Conservation (phyloP, 495 filamentous ascomycete species). For the Penicillium ochrochloron region DNA sequence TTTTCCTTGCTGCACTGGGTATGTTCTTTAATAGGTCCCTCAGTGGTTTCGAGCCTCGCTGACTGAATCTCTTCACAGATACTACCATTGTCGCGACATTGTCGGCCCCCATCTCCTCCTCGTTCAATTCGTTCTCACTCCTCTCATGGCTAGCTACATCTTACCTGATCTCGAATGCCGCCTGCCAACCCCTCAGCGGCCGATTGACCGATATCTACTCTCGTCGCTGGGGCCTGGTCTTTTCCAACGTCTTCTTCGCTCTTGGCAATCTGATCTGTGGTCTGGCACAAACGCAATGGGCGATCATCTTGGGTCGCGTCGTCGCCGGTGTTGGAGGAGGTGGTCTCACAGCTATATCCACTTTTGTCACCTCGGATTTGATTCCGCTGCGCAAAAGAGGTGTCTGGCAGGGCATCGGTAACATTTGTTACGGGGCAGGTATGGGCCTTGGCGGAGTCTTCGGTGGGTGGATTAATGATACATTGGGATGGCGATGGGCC, state of each 20-base stretch:
- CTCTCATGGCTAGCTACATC: constrained; percentile 90
- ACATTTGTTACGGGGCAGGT: constrained; percentile 76
- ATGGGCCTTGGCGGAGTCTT: constrained; percentile 63
- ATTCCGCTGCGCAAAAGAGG: constrained; percentile 83
- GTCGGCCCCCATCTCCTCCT: constrained; percentile 80
- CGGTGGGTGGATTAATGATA: constrained; percentile 83
- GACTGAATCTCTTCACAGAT: constrained; percentile 49
- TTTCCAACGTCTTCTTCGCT: constrained; percentile 81
- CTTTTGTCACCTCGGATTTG: constrained; percentile 81
- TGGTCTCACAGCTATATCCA: constrained; percentile 79
- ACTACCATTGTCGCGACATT: constrained; percentile 85
- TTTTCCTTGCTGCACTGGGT: constrained; percentile 81
- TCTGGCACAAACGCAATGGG: constrained; percentile 66
- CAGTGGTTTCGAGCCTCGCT: neutral
- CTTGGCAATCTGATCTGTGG: constrained; percentile 86
- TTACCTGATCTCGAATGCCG: constrained; percentile 90
- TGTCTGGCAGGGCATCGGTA: constrained; percentile 83
- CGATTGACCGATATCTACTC: constrained; percentile 89
- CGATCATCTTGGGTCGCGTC: constrained; percentile 80
- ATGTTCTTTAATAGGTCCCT: constrained; percentile 5
- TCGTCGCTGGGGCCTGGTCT: constrained; percentile 73
- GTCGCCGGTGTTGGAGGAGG: constrained; percentile 87
- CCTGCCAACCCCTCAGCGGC: constrained; percentile 83
- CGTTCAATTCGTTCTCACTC: constrained; percentile 81
- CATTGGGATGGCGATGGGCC: constrained; percentile 73